phyloP scores from a whole-genome alignment of 2,329 filamentous ascomycete genomes.

The Zymoseptoria brevis region DNA sequence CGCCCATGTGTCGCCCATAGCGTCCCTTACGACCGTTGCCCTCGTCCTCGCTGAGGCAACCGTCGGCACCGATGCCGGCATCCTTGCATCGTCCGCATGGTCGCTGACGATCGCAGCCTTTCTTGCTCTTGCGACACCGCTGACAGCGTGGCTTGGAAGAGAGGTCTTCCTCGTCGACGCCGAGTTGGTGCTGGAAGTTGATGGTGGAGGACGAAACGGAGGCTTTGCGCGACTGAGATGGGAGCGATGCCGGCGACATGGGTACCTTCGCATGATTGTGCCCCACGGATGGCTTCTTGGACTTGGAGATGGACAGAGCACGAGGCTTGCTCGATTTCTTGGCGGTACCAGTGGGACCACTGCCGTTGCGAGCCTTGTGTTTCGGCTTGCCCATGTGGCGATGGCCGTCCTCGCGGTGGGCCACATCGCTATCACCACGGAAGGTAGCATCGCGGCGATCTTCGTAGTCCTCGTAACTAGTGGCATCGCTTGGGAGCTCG shows the following conservation, averaged over 20 bases:
- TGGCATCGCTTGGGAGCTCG: slow-evolving; percentile 49
- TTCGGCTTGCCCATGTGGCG: slow-evolving; percentile 37
- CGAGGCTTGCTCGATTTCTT: slow-evolving; percentile 36
- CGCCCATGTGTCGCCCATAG: slow-evolving; percentile 66
- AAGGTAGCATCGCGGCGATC: slow-evolving; percentile 45
- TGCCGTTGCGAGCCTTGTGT: slow-evolving; percentile 27
- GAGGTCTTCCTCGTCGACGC: slow-evolving; percentile 74
- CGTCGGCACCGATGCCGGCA: slow-evolving; percentile 84
- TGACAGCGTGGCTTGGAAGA: slow-evolving; percentile 96
- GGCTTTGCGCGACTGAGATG: slow-evolving; percentile 63
- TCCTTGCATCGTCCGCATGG: slow-evolving; percentile 94
- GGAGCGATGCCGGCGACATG: slow-evolving; percentile 54
- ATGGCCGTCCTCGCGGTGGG: slow-evolving; percentile 41
- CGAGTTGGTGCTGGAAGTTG: slow-evolving; percentile 53
- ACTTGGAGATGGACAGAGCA: slow-evolving; percentile 44
- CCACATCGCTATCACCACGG: slow-evolving; percentile 48
- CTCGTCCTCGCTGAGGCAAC: slow-evolving; percentile 95
- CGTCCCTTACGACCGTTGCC: slow-evolving; percentile 94
- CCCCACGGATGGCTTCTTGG: slow-evolving; percentile 35
- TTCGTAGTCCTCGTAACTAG: slow-evolving; percentile 55
- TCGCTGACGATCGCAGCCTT: slow-evolving; percentile 93
- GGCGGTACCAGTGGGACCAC: slow-evolving; percentile 1
- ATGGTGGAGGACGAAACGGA: slow-evolving; percentile 52
- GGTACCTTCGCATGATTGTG: slow-evolving; percentile 33
- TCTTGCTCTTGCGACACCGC: slow-evolving; percentile 98